Evolutionary conservation across 179 eudicot species (phyloP).

Genomic region (Vitellaria paradoxa): DNA sequence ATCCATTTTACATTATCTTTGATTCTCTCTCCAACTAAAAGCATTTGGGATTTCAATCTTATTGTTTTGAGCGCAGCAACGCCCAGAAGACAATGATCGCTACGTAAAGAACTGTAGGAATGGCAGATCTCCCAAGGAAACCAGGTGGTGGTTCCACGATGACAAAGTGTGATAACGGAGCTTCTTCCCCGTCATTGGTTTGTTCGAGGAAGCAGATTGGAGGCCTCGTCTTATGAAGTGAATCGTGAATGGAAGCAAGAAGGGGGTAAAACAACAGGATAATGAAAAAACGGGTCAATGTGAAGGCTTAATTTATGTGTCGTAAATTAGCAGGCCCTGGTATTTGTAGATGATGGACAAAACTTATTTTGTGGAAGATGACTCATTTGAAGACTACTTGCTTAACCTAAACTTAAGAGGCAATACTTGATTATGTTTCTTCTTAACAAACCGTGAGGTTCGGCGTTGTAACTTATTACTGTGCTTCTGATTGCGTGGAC

Average conservation of each 20-base stretch:
- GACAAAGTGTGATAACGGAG: slow-evolving; percentile 39
- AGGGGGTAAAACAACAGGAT: background rate
- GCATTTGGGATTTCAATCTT: background rate
- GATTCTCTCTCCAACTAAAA: background rate
- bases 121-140: slow-evolving; percentile 70
- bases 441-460: background rate
- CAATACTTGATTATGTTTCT: background rate
- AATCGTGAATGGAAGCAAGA: background rate
- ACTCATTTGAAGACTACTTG: background rate
- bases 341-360: background rate
- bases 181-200: background rate
- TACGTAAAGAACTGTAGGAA: slow-evolving; percentile 62
- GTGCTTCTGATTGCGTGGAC: background rate
- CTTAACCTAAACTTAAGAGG: too few species aligned
- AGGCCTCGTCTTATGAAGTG: background rate
- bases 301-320: background rate
- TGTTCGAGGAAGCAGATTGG: background rate
- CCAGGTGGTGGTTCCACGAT: slow-evolving; percentile 78
- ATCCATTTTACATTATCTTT: too few species aligned
- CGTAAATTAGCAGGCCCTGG: background rate
- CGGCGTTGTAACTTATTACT: background rate
- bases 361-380: slow-evolving; percentile 1
- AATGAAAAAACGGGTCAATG: background rate
- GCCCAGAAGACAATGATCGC: slow-evolving; percentile 60
- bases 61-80: slow-evolving; percentile 38